Base-by-base conservation (phyloP, 176 grass and related monocot species). In the Oryza meyeriana region DNA sequence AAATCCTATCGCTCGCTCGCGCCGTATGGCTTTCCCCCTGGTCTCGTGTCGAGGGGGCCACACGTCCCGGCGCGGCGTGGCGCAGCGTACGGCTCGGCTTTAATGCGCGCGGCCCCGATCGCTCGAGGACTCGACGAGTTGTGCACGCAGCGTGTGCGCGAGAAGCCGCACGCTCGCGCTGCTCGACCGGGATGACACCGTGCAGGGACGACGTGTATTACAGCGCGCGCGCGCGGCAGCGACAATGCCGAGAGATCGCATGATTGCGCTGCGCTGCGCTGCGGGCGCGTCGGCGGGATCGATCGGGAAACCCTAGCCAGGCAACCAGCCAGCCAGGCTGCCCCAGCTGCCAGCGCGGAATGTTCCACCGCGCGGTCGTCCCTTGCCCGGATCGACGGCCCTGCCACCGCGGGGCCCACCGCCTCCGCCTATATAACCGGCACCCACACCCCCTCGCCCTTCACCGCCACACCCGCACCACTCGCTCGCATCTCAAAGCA, bases 381-480 rank as follows among this genome's bases (percentile, higher is more conserved):
- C 26, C 3, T 9, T 3, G 6, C 35, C 26, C 12, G 4, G 12
- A 31, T 30, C 79, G 16, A 27, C 71, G 42, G 31, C 40, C 42
- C 71, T 55, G 71, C 81, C 81, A 64, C 61, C 14, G 18, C 40
- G 70, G 59, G 58, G 39, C 70, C 70, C 64, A 5, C 69, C 62
- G 27, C 16, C 81, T 20, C 22, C 41, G 81, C 77, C 82, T 85
- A 81, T 85, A 89, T 85, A 89, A 30, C 71, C 38, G 35, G n/a
- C 86, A 20, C 20, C 57, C 80, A 5, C 29, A 14, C 4, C 5
- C 36, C 33, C 1, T 2, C n/a, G 8, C n/a, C 41, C 24, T 1
- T 31, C 50, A 33, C 34, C 13, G 4, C 35, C 83, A 22, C 36
- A n/a, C n/a, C n/a, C n/a, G n/a, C 29, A 59, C 55, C 78, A 0